Conservation (phyloP, 148 eudicot species). For the Rhododendron kiyosumense region DNA sequence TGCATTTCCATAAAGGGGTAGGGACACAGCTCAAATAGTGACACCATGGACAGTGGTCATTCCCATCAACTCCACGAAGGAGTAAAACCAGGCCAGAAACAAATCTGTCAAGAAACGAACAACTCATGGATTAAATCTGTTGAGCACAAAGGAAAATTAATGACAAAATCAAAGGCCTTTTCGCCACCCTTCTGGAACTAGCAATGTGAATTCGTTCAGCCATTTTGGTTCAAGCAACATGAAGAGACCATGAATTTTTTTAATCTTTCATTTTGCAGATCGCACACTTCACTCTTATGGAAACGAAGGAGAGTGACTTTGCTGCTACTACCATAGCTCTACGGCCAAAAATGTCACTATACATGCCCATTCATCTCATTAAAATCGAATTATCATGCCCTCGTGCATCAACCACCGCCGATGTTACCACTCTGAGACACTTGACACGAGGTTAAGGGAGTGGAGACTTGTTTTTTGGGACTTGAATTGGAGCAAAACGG, state of each 20-base stretch:
- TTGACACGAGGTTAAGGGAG: not conserved
- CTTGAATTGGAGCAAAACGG: not conserved
- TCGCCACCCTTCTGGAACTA: not conserved
- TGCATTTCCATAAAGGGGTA: slow-evolving; percentile 61
- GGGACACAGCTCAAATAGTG: slow-evolving; percentile 70
- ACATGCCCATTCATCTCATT: not conserved
- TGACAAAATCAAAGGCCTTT: not conserved
- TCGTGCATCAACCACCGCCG: not conserved
- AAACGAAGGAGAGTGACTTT: not conserved
- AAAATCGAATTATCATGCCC: not conserved
- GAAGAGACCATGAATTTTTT: not conserved
- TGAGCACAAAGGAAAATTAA: too few relatives aligned
- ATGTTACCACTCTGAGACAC: not conserved
- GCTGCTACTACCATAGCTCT: not conserved
- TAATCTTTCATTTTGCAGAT: not conserved
- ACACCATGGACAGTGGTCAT: slow-evolving; percentile 74
- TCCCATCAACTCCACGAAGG: slow-evolving; percentile 54
- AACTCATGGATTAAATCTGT: not conserved
- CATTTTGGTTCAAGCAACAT: not conserved
- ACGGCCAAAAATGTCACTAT: not conserved
- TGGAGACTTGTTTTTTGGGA: not conserved
- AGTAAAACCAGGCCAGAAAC: slow-evolving; percentile 39
- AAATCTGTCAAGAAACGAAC: slow-evolving; percentile 28
- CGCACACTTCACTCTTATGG: not conserved
- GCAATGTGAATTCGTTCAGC: not conserved